phyloP scores from a whole-genome alignment of 305 asterid species.

The Vinca major region DNA sequence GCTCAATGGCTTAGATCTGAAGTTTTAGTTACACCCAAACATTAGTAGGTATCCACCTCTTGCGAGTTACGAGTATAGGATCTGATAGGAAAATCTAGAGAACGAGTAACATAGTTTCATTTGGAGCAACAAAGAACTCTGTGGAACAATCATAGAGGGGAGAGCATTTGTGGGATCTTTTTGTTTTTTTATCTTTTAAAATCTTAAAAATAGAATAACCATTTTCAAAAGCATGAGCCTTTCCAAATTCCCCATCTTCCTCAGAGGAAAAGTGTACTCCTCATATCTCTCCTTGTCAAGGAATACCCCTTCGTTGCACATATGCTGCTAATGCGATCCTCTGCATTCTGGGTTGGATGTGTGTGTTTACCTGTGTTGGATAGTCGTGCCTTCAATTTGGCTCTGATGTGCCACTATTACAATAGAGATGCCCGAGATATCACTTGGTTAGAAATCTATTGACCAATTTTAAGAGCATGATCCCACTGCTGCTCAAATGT shows the following conservation, averaged over 20 bases:
- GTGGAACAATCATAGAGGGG: neutral
- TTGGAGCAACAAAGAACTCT: neutral
- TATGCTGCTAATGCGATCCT: too few relatives aligned
- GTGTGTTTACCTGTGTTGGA: too few relatives aligned
- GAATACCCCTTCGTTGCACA: neutral
- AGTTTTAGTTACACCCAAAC: neutral
- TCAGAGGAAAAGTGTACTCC: neutral
- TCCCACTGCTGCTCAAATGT: neutral
- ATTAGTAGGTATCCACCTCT: neutral
- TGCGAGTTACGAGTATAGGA: neutral
- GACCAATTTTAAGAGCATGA: neutral
- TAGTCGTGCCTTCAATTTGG: neutral
- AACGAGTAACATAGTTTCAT: neutral
- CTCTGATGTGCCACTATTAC: neutral
- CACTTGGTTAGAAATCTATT: neutral
- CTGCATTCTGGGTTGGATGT: too few relatives aligned
- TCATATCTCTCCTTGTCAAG: neutral
- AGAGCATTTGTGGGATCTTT: neutral
- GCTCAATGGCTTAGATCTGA: neutral
- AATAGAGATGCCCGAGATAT: neutral
- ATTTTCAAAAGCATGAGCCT: neutral
- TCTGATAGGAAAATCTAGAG: neutral
- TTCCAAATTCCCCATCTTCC: neutral
- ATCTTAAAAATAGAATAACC: neutral
- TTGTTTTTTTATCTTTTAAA: neutral